phyloP scores from a whole-genome alignment of 2,329 filamentous ascomycete species.

The Calonectria henricotiae region DNA sequence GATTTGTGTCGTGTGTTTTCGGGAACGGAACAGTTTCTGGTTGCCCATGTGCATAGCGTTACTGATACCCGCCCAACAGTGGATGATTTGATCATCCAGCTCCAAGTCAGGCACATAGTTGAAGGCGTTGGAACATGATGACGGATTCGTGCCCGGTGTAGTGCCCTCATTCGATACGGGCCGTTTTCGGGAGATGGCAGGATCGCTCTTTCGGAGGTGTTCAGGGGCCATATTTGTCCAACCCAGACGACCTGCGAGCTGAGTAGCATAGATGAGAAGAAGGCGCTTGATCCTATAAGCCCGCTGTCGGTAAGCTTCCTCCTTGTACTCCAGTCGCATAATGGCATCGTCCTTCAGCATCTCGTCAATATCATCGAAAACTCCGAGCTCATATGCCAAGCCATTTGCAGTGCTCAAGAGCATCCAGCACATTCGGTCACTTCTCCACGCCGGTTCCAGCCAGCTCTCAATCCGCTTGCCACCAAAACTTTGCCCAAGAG shows the following conservation, averaged over 20 bases:
- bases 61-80: constrained; percentile 96
- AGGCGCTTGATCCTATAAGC: constrained; percentile 88
- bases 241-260: constrained; percentile 92
- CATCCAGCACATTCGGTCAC: constrained; percentile 99
- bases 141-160: constrained; percentile 74
- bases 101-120: constrained; percentile 79
- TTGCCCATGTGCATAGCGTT: constrained; percentile 94
- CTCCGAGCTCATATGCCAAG: constrained; percentile 92
- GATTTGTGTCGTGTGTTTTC: constrained; percentile 89
- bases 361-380: constrained; percentile 93
- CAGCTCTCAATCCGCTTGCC: constrained; percentile 93
- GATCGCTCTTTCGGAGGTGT: constrained; percentile 72
- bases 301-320: constrained; percentile 83
- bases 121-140: constrained; percentile 72
- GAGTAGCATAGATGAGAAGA: constrained; percentile 91
- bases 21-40: constrained; percentile 88
- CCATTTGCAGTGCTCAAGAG: constrained; percentile 92
- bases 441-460: constrained; percentile 96
- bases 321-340: constrained; percentile 78
- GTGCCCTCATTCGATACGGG: constrained; percentile 70
- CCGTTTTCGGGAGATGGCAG: constrained; percentile 69
- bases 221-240: constrained; percentile 95
- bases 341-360: constrained; percentile 73
- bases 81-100: constrained; percentile 79
- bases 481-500: constrained; percentile 74